Percentiles rank a stretch among this genome's conserved stretches.
Evolutionary conservation across 495 filamentous ascomycete genomes (phyloP).

Genomic region (Lentithecium fluviatile): DNA sequence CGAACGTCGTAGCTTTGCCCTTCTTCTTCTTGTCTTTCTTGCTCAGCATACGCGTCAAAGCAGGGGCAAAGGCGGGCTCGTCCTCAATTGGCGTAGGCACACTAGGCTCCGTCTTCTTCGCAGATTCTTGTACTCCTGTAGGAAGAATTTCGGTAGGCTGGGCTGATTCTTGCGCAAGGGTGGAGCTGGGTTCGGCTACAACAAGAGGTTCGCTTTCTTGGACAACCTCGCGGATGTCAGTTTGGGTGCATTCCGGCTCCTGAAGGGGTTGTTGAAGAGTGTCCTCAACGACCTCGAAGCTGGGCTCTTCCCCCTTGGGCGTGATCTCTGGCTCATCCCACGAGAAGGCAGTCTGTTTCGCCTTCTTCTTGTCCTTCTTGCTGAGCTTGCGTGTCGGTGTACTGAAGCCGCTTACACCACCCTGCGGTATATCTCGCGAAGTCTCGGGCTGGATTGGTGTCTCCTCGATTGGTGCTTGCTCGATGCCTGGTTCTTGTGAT

Average conservation of each 20-base stretch:
- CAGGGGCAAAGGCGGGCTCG: conserved; percentile 8
- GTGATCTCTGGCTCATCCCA: neutral
- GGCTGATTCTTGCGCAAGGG: too few species aligned
- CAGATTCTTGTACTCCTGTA: neutral
- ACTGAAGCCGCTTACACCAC: neutral
- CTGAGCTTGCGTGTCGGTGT: conserved; percentile 18
- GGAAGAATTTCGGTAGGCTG: neutral
- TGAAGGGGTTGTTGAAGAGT: too few species aligned
- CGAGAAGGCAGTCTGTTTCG: neutral
- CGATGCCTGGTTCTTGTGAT: neutral
- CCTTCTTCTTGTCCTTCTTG: conserved; percentile 22
- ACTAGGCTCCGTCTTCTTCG: neutral
- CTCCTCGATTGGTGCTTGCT: neutral
- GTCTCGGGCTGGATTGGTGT: neutral
- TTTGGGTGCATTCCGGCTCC: neutral
- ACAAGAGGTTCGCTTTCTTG: neutral
- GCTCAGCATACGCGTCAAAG: conserved; percentile 20
- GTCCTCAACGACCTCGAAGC: neutral
- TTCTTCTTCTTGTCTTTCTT: conserved; percentile 37
- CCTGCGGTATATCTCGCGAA: neutral
- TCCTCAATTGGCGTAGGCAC: neutral
- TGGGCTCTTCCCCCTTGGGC: neutral
- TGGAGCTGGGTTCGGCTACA: too few species aligned
- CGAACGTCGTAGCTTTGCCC: conserved; percentile 24
- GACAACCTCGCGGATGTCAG: neutral